Evolutionary conservation across 495 filamentous ascomycete species (phyloP).

Genomic region (Polyplosphaeria fusca): DNA sequence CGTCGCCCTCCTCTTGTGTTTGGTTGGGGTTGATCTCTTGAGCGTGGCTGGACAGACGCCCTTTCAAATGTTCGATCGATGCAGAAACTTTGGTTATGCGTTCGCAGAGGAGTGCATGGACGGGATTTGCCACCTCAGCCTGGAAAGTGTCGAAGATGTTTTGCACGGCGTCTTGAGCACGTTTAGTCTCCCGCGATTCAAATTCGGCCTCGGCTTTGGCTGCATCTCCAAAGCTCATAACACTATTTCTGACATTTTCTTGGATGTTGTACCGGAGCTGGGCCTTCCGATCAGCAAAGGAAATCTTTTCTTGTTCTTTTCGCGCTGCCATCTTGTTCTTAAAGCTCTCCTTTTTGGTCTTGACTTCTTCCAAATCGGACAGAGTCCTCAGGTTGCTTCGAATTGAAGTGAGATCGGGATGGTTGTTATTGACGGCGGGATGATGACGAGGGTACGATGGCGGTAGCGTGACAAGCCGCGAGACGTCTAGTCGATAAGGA

Average conservation of each 20-base stretch:
- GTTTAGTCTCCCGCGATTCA: constrained; percentile 57
- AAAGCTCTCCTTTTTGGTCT: constrained; percentile 63
- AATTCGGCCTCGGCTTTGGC: constrained; percentile 71
- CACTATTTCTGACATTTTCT: constrained; percentile 67
- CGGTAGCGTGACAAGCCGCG: constrained; percentile 85
- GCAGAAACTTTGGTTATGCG: constrained; percentile 49
- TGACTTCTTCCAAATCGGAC: constrained; percentile 70
- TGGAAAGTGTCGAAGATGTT: constrained; percentile 76
- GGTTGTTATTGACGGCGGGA: constrained; percentile 92
- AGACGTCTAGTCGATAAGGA: constrained; percentile 71
- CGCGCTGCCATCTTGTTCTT: constrained; percentile 32
- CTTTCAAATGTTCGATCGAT: constrained; percentile 67
- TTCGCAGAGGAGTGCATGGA: constrained; percentile 66
- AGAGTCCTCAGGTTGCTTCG: constrained; percentile 71
- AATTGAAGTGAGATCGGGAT: constrained; percentile 78
- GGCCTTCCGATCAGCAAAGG: constrained; percentile 49
- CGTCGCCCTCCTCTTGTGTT: constrained; percentile 90
- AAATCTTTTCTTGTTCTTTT: constrained; percentile 46
- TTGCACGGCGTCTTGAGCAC: constrained; percentile 61
- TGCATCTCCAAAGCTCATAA: constrained; percentile 75
- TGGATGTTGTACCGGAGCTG: constrained; percentile 65
- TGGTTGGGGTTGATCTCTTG: constrained; percentile 70
- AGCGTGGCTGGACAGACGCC: constrained; percentile 68
- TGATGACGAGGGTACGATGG: constrained; percentile 91
- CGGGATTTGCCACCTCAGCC: constrained; percentile 66